Evolutionary conservation across 2,329 filamentous ascomycete species (phyloP), one percentile per base, ranked within the genome.

Genomic region (Aspergillus ochraceoroseus): DNA sequence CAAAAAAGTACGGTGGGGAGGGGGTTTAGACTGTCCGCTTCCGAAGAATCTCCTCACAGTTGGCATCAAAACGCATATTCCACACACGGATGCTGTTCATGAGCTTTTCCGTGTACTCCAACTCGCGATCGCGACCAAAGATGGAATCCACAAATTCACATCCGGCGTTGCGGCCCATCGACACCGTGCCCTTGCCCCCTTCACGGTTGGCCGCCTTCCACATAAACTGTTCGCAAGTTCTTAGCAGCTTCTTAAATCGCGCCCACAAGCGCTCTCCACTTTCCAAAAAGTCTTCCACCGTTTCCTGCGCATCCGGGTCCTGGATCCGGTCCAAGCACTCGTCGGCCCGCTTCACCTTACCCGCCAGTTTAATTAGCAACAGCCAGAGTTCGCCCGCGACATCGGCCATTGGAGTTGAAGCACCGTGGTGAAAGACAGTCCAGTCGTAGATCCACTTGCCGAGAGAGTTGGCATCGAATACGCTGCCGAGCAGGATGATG

Each of bases 361-460:
- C 88, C 9, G 88, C 85, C 31, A 96, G 75, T 67, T 95, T 86
- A 64, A 96, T 96, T 44, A 96, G 77, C 33, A 95, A 76, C 15
- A 96, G 77, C 92, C 92, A 98, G 39, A 98, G 75, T 58, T 96
- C 89, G 53, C 90, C 92, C 2, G 92, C 89, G 66, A 94, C 82
- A 52, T 95, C 88, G 38, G 88, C 80, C 59, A 95, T 86, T 35
- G 88, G 86, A 7, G 85, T 87, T 27, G 79, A 78, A 9, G 87
- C 79, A 25, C 87, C 87, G 53, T 94, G 82, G 63, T 84, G 82
- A 71, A 87, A 95, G 49, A 95, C 87, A 12, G 92, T 95, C 92
- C 92, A 98, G 74, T 96, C 92, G 68, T 95, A 98, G 60, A 98
- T 94, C 92, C 92, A 98, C 70, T 95, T 95, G 59, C 92, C 92